Evolutionary conservation across 1,284 basidiomycete genomes (phyloP).

Genomic region (Tremellales sp.): DNA sequence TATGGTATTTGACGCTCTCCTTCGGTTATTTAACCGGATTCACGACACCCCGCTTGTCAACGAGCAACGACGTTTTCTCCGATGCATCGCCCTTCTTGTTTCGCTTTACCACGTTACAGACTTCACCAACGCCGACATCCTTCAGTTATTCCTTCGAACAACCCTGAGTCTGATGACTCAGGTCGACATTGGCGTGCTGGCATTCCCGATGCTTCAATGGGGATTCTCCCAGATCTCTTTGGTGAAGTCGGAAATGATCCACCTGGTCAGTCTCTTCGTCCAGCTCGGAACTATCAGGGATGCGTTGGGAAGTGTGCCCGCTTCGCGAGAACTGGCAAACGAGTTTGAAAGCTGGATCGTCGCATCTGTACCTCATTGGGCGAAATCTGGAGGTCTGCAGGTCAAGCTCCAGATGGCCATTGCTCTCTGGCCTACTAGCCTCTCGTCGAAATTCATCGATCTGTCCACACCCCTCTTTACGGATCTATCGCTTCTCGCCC

Average conservation of each 20-base stretch:
- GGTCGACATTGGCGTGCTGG: conserved; percentile 62
- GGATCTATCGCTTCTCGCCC: conserved; percentile 11
- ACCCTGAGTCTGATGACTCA: conserved; percentile 64
- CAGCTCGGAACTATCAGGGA: conserved; percentile 22
- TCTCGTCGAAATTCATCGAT: conserved; percentile 8
- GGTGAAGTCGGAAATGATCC: neutral
- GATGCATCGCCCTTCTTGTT: conserved; percentile 69
- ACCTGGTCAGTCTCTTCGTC: conserved; percentile 25
- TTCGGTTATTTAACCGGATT: conserved; percentile 66
- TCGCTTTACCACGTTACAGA: conserved; percentile 55
- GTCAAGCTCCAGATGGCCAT: conserved; percentile 19
- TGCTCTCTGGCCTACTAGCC: conserved; percentile 28
- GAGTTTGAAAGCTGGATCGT: conserved; percentile 21
- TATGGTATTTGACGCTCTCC: conserved; percentile 72
- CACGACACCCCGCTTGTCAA: conserved; percentile 72
- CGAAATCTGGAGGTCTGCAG: neutral
- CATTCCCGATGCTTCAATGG: conserved; percentile 75
- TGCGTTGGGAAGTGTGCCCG: neutral
- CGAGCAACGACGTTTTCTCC: conserved; percentile 74
- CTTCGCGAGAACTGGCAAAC: neutral
- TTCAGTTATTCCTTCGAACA: conserved; percentile 65
- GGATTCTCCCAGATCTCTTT: conserved; percentile 53
- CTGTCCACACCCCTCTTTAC: conserved; percentile 10
- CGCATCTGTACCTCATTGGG: conserved; percentile 12
- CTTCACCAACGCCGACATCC: conserved; percentile 59